Evolutionary conservation across 1,284 basidiomycete species (phyloP).

Genomic region (Boletus smithii): DNA sequence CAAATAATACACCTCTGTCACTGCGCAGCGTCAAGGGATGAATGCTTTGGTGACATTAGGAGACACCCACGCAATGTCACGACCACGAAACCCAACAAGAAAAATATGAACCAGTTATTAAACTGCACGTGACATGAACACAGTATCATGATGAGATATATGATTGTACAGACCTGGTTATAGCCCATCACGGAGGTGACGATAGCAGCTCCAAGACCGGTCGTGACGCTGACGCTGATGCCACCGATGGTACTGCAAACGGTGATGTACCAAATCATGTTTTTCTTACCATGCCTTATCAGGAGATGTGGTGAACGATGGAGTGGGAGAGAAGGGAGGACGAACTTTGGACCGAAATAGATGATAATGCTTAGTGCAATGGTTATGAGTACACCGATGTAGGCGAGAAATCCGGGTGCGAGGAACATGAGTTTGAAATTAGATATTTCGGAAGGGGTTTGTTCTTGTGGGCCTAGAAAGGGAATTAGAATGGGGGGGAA

Average conservation of each 20-base stretch:
- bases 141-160: not conserved
- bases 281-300: conserved; percentile 78
- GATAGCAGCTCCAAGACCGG: conserved; percentile 90
- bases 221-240: conserved; percentile 93
- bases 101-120: conserved; percentile 83
- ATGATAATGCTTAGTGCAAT: conserved; percentile 68
- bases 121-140: conserved; percentile 44
- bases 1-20: conserved; percentile 92
- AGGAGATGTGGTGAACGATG: not conserved
- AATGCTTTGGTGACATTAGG: conserved; percentile 3
- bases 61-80: conserved; percentile 68
- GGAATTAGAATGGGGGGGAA: conserved; percentile 2
- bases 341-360: conserved; percentile 73
- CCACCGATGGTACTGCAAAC: conserved; percentile 97
- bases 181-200: conserved; percentile 82
- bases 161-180: conserved; percentile 63
- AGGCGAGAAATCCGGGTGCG: conserved; percentile 84
- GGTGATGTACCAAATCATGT: conserved; percentile 93
- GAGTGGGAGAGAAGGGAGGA: conserved; percentile 4
- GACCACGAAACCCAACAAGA: conserved; percentile 81
- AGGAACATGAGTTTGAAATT: conserved; percentile 84
- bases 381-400: conserved; percentile 61
- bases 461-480: conserved; percentile 72
- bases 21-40: conserved; percentile 37
- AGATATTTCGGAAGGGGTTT: conserved; percentile 75